phyloP scores from a whole-genome alignment of 2,329 filamentous ascomycete species.

The Podosphaera aphanis region DNA sequence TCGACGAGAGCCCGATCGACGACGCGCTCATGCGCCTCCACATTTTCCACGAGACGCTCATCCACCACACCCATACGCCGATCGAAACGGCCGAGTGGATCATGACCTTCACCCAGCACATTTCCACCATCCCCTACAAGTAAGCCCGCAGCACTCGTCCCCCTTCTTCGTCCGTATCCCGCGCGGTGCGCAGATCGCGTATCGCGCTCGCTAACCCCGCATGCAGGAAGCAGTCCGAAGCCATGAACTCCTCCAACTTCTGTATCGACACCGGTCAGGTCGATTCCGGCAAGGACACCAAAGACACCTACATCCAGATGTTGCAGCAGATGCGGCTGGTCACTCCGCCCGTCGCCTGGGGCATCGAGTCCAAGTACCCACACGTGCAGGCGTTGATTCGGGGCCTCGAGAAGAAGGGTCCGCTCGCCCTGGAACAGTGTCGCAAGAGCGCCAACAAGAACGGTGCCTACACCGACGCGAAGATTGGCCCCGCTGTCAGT shows the following conservation, averaged over 20 bases:
- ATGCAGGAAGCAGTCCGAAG: conserved; percentile 23
- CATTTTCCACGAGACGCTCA: conserved; percentile 37
- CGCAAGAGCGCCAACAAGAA: conserved; percentile 32
- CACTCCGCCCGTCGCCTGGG: conserved; percentile 48
- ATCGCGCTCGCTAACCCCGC: conserved; percentile 5
- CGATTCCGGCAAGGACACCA: conserved; percentile 37
- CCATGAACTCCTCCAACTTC: conserved; percentile 27
- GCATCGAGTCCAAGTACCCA: conserved; percentile 37
- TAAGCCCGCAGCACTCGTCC: conserved; percentile 11
- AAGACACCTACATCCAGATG: conserved; percentile 52
- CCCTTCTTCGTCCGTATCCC: too few relatives aligned
- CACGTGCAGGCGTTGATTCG: conserved; percentile 32
- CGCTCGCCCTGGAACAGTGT: conserved; percentile 36
- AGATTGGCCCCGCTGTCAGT: conserved; percentile 33
- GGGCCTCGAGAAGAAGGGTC: conserved; percentile 33
- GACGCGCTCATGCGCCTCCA: conserved; percentile 49
- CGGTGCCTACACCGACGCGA: conserved; percentile 28
- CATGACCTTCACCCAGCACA: conserved; percentile 50
- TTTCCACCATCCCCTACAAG: conserved; percentile 53
- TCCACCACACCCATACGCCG: conserved; percentile 40
- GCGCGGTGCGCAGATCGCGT: too few relatives aligned
- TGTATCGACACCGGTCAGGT: conserved; percentile 66
- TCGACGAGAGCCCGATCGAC: conserved; percentile 47
- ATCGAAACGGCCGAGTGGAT: conserved; percentile 53
- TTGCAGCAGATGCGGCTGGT: conserved; percentile 51